Evolutionary conservation across 2,329 filamentous ascomycete genomes (phyloP).

Genomic region (Pleomassaria siparia): DNA sequence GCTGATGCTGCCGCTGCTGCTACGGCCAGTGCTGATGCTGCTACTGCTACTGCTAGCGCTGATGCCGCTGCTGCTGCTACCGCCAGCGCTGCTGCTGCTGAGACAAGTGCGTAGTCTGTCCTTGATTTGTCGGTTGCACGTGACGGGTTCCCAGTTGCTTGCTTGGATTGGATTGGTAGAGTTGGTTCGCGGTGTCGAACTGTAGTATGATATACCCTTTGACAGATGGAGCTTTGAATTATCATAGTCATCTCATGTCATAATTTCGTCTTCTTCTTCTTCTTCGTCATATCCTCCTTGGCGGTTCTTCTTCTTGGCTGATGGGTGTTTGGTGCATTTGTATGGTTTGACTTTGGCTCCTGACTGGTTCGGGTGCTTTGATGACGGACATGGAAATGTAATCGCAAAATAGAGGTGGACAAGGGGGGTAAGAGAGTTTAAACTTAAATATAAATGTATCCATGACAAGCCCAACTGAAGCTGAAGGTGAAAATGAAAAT

Average conservation of each 20-base stretch:
- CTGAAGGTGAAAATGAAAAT: background rate
- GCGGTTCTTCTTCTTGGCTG: constrained; percentile 3
- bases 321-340: background rate
- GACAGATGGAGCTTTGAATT: background rate
- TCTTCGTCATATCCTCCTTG: constrained; percentile 6
- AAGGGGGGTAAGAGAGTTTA: constrained; percentile 3
- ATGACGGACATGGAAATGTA: too few species aligned
- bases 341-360: constrained; percentile 10
- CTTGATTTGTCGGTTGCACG: background rate
- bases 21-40: constrained; percentile 3
- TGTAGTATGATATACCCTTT: constrained; percentile 2
- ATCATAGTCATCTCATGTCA: background rate
- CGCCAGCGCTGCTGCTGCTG: background rate
- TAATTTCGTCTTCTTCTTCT: constrained; percentile 1
- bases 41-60: constrained; percentile 1
- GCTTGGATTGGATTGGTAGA: background rate
- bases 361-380: constrained; percentile 22
- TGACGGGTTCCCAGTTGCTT: background rate
- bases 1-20: constrained; percentile 3
- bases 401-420: constrained; percentile 1
- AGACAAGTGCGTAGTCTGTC: background rate
- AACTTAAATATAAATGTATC: background rate
- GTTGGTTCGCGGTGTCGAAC: too few species aligned
- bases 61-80: constrained; percentile 3
- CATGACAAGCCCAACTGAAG: too few species aligned